Base-by-base conservation (phyloP, 2,329 filamentous ascomycete species). In the Diaporthe eres region DNA sequence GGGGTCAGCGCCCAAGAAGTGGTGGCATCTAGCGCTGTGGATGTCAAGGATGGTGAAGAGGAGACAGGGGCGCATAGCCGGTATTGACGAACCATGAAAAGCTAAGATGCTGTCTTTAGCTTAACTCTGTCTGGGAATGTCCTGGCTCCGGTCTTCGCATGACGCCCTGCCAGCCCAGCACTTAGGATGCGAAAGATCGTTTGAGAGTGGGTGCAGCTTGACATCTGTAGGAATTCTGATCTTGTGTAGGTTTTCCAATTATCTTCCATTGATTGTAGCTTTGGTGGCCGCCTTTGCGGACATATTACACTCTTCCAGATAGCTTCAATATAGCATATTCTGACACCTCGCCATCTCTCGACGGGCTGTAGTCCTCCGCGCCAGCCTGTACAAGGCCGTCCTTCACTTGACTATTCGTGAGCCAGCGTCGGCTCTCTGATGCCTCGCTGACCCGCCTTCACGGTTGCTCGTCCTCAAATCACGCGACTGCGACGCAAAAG, bases 21-120 rank as follows among this genome's bases (percentile, higher is more conserved):
- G 70, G 63, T 65, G 75, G 73, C 73, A 77, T 25, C 25, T 77
- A 17, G 68, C 68, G 13, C 28, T 72, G n/a, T 77, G 68, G 73
- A 75, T 77, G 73, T 67, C 75, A 12, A 77, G 49, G 47, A 49
- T 75, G 37, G 68, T 73, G 8, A 77, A 73, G 31, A 77, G 49
- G 47, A 71, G 75, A 17, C 73, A 77, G 31, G 55, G 68, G 8
- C 61, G 34, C 28, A 57, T 65, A 31, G 49, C 31, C 47, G 57
- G 15, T 12, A 19, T 19, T 19, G 19, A 39, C 13, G 58, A 51
- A 17, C 28, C 15, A 47, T 68, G 22, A 67, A 12, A 17, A 42
- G 4, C n/a, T 17, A 25, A 34, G 13, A 34, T 65, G 61, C 31
- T 25, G 31, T 51, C 12, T 44, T 42, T 28, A 12, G n/a, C 37